Base-by-base conservation (phyloP, 805 yeast genomes). In the Nakazawaea laoshanensis region DNA sequence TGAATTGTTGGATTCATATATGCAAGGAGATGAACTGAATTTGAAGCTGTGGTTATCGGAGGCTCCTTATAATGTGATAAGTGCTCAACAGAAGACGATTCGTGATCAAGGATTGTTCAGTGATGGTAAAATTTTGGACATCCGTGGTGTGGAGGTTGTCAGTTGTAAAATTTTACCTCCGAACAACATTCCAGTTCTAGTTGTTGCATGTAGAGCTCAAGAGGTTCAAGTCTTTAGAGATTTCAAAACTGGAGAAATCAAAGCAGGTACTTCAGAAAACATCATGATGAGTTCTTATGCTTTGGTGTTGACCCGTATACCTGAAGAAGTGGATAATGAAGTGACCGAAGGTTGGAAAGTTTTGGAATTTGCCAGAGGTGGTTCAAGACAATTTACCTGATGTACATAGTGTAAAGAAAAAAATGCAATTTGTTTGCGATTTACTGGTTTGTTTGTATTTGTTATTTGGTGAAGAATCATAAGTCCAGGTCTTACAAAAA, bases 281-380 rank as follows among this genome's bases (percentile, higher is more conserved):
- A 85, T 92, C 45, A 76, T 85, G 56, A 71, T 85, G 70, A 78
- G 94, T 47, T 79, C 94, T n/a, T 92, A 92, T 54, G 97, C 95
- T 25, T 75, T 92, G 87, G 98, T 89, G 15, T 65, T 92, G 46
- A 87, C 98, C 13, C 76, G 98, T 57, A 65, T 84, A 33, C 87
- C 96, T 3, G 98, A 88, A 57, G 87, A 88, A 40, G 75, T 92
- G 50, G 95, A 78, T 42, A 83, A 92, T 54, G 70, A 73, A 34
- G 88, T 78, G 49, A 92, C 99, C 16, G 95, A 85, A 51, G 99
- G 99, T 21, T 92, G 98, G 98, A 85, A 84, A 64, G 76, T 92
- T 36, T 58, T 89, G 50, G 97, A 89, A 62, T 84, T 89, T 53
- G 96, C 85, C 30, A 78, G 95, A 51, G 96, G 95, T 45, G 89